phyloP scores from a whole-genome alignment of 2,329 filamentous ascomycete genomes.

The Teratosphaeriaceae sp. region DNA sequence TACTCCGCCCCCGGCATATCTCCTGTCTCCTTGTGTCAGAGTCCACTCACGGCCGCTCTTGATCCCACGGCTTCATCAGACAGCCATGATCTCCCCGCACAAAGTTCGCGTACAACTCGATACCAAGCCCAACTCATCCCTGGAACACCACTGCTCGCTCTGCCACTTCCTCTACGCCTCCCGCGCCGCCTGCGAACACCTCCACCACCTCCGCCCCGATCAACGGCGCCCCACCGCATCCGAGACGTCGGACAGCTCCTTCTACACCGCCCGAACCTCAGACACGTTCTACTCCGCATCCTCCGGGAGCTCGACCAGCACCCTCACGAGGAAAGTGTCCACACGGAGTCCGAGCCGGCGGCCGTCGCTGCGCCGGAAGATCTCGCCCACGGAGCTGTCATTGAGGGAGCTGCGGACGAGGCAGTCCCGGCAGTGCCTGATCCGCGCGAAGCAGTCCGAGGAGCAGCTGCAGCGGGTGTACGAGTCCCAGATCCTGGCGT shows the following conservation, averaged over 20 bases:
- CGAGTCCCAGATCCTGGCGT: conserved; percentile 26
- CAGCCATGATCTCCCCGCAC: conserved; percentile 10
- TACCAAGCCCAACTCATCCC: conserved; percentile 9
- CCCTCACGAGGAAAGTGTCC: background rate
- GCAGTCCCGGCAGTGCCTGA: conserved; percentile 10
- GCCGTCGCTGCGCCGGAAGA: conserved; percentile 16
- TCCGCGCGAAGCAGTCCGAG: conserved; percentile 22
- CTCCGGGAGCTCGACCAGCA: conserved; percentile 7
- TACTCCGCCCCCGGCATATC: no score
- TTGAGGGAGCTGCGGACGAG: conserved; percentile 23
- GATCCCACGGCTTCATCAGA: background rate
- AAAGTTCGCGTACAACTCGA: conserved; percentile 16
- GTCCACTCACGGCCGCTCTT: no score
- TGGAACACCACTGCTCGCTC: conserved; percentile 17
- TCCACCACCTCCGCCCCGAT: conserved; percentile 1
- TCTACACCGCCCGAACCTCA: conserved; percentile 17
- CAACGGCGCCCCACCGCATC: conserved; percentile 6
- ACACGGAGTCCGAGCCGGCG: conserved; percentile 1
- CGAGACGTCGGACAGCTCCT: conserved; percentile 16
- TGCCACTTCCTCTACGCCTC: conserved; percentile 15
- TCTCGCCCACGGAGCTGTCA: conserved; percentile 19
- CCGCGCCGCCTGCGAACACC: conserved; percentile 7
- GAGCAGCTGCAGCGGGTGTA: conserved; percentile 24
- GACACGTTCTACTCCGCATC: conserved; percentile 4
- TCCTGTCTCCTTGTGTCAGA: no score